phyloP scores from a whole-genome alignment of 768 basidiomycete genomes.

The Pleurotus sapidus region DNA sequence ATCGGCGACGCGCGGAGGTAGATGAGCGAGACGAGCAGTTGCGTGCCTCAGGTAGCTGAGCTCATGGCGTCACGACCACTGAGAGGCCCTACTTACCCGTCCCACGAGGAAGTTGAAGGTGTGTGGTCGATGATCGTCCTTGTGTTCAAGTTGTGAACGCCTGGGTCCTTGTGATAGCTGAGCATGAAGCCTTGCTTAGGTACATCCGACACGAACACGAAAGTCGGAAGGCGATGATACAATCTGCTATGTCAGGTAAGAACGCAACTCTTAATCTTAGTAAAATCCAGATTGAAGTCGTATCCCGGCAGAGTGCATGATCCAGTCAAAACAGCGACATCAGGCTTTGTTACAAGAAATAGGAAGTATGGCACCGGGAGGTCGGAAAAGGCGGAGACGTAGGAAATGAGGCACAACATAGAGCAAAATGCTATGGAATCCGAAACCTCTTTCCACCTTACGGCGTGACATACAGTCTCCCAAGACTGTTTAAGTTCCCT shows the following conservation, averaged over 20 bases:
- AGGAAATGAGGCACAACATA: neutral
- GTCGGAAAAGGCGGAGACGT: too few relatives aligned
- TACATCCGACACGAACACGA: neutral
- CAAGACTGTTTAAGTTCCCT: constrained; percentile 18
- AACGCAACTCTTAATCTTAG: neutral
- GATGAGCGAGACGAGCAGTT: neutral
- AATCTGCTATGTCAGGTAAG: neutral
- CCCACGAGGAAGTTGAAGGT: too few relatives aligned
- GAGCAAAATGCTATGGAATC: neutral
- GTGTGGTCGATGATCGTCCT: too few relatives aligned
- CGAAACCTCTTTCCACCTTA: neutral
- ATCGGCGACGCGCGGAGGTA: neutral
- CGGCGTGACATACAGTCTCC: constrained; percentile 15
- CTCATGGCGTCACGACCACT: neutral
- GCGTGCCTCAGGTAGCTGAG: neutral
- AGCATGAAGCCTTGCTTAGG: neutral
- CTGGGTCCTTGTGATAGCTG: neutral
- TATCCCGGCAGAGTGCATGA: neutral
- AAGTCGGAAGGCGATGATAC: neutral
- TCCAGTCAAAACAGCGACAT: neutral
- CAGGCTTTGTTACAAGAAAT: neutral
- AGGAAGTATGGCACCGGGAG: neutral
- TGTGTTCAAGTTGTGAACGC: too few relatives aligned
- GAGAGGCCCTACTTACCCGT: too few relatives aligned
- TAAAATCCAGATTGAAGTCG: too few relatives aligned